A percentile compares a stretch with the other conserved stretches of the same genome.
phyloP scores from a whole-genome alignment of 345 rosid species.

The Camelina laxa region DNA sequence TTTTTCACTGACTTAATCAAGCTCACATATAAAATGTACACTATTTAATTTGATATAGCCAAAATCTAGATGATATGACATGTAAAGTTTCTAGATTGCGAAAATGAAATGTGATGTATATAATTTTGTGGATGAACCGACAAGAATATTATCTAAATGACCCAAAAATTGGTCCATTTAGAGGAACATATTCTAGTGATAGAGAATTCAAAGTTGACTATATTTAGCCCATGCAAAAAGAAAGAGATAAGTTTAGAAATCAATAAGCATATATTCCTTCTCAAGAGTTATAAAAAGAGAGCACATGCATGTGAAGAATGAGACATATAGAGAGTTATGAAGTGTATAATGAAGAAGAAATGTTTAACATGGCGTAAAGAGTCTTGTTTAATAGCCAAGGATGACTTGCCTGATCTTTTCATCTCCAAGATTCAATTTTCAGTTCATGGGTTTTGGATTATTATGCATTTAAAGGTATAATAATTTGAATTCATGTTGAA shows the following conservation, averaged over 20 bases:
- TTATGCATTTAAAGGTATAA: conserved; percentile 20
- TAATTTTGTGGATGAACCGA: conserved; percentile 9
- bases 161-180: conserved; percentile 21
- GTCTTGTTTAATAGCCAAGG: conserved; percentile 46
- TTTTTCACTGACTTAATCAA: background rate
- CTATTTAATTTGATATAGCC: background rate
- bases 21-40: background rate
- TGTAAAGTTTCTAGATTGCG: background rate
- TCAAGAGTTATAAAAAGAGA: conserved; percentile 37
- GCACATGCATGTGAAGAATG: conserved; percentile 13
- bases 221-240: conserved; percentile 33
- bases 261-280: conserved; percentile 38
- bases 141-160: conserved; percentile 11
- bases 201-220: conserved; percentile 39
- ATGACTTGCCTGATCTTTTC: conserved; percentile 47
- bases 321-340: conserved; percentile 2
- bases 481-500: conserved; percentile 29
- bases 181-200: conserved; percentile 35
- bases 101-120: background rate
- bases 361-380: conserved; percentile 35
- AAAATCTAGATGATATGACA: background rate
- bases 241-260: conserved; percentile 15
- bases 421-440: conserved; percentile 25
- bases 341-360: conserved; percentile 22
- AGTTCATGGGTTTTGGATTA: conserved; percentile 20